These are phyloP conservation scores for Lolium rigidum DNA, from an alignment of 176 grass and related monocot genomes.

Conservation along the genomic window DNA sequence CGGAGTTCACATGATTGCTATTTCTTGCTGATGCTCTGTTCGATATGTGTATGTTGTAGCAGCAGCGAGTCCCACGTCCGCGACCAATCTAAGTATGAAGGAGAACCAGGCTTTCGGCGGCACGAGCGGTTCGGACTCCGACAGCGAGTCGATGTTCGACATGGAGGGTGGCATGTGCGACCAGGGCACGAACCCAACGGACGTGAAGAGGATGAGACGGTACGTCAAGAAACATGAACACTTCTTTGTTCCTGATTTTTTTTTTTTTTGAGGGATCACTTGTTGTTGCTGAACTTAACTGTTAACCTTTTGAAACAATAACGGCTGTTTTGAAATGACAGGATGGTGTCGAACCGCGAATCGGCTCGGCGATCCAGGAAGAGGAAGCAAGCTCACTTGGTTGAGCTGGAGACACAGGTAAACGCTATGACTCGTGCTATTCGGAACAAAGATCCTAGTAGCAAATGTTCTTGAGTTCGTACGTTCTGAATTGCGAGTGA, in stretches of 20 bases:
- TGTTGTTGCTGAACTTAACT: neutral
- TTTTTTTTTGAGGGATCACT: too few relatives aligned
- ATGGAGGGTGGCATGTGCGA: slow-evolving; percentile 66
- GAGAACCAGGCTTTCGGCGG: slow-evolving; percentile 70
- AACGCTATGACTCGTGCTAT: too few relatives aligned
- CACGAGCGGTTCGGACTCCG: slow-evolving; percentile 84
- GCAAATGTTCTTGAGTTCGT: neutral
- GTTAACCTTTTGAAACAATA: neutral
- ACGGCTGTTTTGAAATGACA: slow-evolving; percentile 31
- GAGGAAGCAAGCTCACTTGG: slow-evolving; percentile 93
- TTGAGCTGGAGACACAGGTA: slow-evolving; percentile 80
- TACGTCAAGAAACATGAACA: slow-evolving; percentile 42
- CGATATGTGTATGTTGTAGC: slow-evolving; percentile 31
- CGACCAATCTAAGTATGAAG: slow-evolving; percentile 63
- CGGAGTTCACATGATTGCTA: neutral
- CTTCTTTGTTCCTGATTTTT: neutral
- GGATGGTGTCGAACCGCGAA: slow-evolving; percentile 97
- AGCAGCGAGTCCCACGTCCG: slow-evolving; percentile 77
- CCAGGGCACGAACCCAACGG: slow-evolving; percentile 59
- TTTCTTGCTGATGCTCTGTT: slow-evolving; percentile 38
- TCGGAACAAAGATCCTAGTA: neutral
- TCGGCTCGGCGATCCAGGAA: slow-evolving; percentile 90
- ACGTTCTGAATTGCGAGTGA: neutral
- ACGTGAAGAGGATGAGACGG: slow-evolving; percentile 86
- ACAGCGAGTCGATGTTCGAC: slow-evolving; percentile 66